Base-by-base conservation (phyloP, 148 eudicot genomes). In the Rhododendron simsii region DNA sequence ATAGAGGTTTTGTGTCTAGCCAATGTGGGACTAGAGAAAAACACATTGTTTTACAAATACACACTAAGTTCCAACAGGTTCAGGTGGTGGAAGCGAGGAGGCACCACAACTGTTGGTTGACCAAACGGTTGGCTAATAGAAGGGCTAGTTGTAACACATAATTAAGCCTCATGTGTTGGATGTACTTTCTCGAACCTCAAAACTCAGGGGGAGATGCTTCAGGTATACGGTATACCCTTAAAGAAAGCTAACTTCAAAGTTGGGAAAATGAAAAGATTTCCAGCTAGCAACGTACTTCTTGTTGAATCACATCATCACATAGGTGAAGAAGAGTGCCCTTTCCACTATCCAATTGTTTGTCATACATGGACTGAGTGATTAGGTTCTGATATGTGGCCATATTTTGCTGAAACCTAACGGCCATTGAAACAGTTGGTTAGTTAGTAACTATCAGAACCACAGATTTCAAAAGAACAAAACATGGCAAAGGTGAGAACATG, bases 261-360 rank as follows among this genome's bases (percentile, higher is more conserved):
- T n/a, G 59, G 35, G 35, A 1, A 15, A 13, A 44, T 18, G 37
- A 8, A 74, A 44, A 7, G 26, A 48, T 37, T 44, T 61, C 65
- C 11, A 73, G 80, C 14, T 47, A 10, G 55, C 41, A 73, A 84
- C 92, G 84, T 89, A 91, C 94, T 90, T 92, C 94, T 88, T 92
- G 94, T 88, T 92, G 93, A 89, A 90, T 88, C 85, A 90, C 92
- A 71, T 95, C 98, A 91, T 96, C 92, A 83, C 93, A 93, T 61
- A 91, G 88, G 88, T 94, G 94, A 79, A 94, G 93, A 91, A 97
- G 98, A 84, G 99, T 97, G 87, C 99, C 98, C 89, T 90, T 94
- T 90, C 99, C 0, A 33, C 33, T 33, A 33, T 33, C 33, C 33
- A 33, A 33, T 33, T 33, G 33, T 33, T 33, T 33, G 33, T 33